Evolutionary conservation across 371 early-diverging fungal species (phyloP), one percentile per base, ranked within the genome.

Genomic region (Rhizopus sp.): DNA sequence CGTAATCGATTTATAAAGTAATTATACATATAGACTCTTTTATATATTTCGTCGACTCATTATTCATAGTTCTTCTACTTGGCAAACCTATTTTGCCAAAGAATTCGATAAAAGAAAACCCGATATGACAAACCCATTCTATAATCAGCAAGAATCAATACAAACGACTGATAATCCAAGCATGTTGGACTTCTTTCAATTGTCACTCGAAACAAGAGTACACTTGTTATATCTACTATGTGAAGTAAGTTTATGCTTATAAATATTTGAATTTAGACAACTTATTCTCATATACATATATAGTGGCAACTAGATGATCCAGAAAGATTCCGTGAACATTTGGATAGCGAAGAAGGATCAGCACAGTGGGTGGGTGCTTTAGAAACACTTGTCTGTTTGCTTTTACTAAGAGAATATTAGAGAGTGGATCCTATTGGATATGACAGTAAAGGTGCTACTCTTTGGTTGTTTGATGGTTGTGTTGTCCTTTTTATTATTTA

Each of bases 401-500:
- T 33, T 38, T 39, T 13, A 9, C 5, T 32, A 41, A 37, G 12
- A 33, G 16, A 41, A 31, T 50, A 6, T 5, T 60, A 88, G 89
- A 66, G 91, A 42, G 89, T 90, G 8, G 89, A 88, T 39, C 89
- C 89, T 12, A 77, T 90, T 54, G 91, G 91, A 3, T 81, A 63
- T 59, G 89, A 90, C 60, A 74, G 81, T 8, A 73, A 75, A 35
- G 88, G 88, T 6, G 79, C 80, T 41, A 81, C 77, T n/a, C 89
- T 84, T 63, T 90, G 87, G 87, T 65, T 90, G 9, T 90, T 90
- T 74, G 91, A 90, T 76, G 91, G 88, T 88, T 13, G 23, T 23
- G 23, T 23, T 23, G 23, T 23, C 23, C 2, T 23, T 23, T 23
- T 23, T 23, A 0, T 23, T 23, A 0, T 23, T 23, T 23, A 1